These are phyloP conservation scores for Colletotrichum tropicale DNA, from an alignment of 2,329 filamentous ascomycete genomes.

Conservation along the genomic window DNA sequence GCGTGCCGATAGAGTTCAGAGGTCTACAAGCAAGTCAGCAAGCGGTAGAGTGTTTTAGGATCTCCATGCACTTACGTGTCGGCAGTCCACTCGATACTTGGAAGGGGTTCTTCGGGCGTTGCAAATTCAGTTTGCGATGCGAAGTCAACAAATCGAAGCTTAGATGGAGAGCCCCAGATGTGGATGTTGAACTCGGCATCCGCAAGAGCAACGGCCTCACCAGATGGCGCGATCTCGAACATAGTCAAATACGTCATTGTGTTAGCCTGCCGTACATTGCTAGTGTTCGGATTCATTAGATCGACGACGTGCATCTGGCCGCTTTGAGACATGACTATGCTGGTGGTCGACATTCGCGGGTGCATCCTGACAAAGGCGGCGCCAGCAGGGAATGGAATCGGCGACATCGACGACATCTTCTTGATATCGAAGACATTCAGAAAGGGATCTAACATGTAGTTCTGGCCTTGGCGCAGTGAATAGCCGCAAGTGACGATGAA, in stretches of 20 bases:
- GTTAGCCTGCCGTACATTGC: conserved; percentile 83
- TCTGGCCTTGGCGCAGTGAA: conserved; percentile 74
- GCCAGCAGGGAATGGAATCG: conserved; percentile 90
- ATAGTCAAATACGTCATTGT: conserved; percentile 73
- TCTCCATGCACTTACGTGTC: conserved; percentile 62
- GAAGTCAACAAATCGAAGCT: conserved; percentile 86
- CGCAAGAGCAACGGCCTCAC: conserved; percentile 81
- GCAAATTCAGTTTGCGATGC: conserved; percentile 79
- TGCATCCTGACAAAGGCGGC: conserved; percentile 97
- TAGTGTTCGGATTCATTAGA: conserved; percentile 89
- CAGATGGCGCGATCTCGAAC: conserved; percentile 86
- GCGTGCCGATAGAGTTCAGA: conserved; percentile 85
- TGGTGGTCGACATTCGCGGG: conserved; percentile 92
- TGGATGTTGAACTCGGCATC: conserved; percentile 82
- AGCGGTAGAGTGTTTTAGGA: background rate
- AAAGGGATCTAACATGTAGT: conserved; percentile 86
- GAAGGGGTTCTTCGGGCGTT: conserved; percentile 63
- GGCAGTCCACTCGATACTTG: conserved; percentile 69
- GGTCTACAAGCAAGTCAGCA: conserved; percentile 49
- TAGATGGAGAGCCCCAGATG: conserved; percentile 86
- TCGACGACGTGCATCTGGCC: conserved; percentile 97
- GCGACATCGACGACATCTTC: conserved; percentile 83
- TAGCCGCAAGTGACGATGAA: conserved; percentile 95
- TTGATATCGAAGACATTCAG: conserved; percentile 97
- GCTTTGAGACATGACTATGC: conserved; percentile 88